Conservation (phyloP, 2,329 filamentous ascomycete genomes). For the Fusarium domesticum region DNA sequence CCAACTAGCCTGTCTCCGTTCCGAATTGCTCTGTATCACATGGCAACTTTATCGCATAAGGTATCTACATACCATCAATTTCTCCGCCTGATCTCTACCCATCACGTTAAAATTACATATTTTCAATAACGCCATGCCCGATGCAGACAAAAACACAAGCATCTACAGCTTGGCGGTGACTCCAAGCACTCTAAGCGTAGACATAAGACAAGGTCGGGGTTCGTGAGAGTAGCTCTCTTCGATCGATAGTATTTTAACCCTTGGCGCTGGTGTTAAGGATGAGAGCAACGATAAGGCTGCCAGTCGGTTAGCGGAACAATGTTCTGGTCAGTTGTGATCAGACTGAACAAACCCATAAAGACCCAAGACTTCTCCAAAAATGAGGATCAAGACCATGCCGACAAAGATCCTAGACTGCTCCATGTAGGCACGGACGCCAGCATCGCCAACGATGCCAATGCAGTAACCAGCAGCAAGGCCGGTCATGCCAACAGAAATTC, state of each 20-base stretch:
- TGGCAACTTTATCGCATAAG: slow-evolving; percentile 4
- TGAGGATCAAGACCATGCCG: slow-evolving; percentile 96
- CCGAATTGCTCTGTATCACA: slow-evolving; percentile 6
- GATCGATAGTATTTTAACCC: slow-evolving; percentile 41
- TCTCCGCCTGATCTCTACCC: slow-evolving; percentile 29
- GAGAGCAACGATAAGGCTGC: slow-evolving; percentile 83
- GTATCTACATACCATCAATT: slow-evolving; percentile 25
- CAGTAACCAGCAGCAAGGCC: slow-evolving; percentile 94
- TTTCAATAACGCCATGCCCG: slow-evolving; percentile 41
- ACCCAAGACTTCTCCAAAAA: slow-evolving; percentile 96
- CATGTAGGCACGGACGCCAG: slow-evolving; percentile 93
- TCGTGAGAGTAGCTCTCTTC: slow-evolving; percentile 4
- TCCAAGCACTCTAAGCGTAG: slow-evolving; percentile 13
- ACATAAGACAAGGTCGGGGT: slow-evolving; percentile 7
- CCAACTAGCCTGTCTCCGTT: not conserved
- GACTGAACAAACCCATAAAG: slow-evolving; percentile 93
- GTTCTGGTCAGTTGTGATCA: no score
- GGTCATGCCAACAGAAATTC: slow-evolving; percentile 85
- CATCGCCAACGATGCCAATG: slow-evolving; percentile 93
- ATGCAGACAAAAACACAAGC: slow-evolving; percentile 36
- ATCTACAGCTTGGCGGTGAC: slow-evolving; percentile 21
- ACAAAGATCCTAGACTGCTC: slow-evolving; percentile 94
- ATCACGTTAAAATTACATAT: slow-evolving; percentile 29
- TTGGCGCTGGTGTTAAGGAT: slow-evolving; percentile 87
- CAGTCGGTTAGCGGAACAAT: no score